phyloP scores from a whole-genome alignment of 306 rosid species.

The Cucumis hystrix region DNA sequence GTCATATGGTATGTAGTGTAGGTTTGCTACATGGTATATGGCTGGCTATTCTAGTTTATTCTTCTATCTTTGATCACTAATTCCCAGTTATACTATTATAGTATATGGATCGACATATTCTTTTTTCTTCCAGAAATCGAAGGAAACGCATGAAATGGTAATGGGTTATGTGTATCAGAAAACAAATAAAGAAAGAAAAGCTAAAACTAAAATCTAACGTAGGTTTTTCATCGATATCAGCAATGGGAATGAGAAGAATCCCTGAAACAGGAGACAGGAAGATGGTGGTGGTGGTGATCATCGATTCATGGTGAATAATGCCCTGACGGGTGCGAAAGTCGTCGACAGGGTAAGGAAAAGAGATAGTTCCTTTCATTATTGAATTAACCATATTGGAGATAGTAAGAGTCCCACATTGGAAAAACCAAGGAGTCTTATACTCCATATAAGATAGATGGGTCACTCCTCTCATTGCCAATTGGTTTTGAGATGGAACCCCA shows the following conservation, averaged over 20 bases:
- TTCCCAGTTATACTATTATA: background rate
- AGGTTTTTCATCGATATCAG: background rate
- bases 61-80: background rate
- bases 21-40: background rate
- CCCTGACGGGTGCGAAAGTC: slow-evolving; percentile 59
- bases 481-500: too few relatives aligned
- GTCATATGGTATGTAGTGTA: background rate
- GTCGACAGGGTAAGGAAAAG: slow-evolving; percentile 76
- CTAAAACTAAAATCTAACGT: background rate
- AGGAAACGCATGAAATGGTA: background rate
- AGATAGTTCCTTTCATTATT: slow-evolving; percentile 49
- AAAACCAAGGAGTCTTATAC: too few relatives aligned
- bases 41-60: background rate
- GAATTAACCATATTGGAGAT: background rate
- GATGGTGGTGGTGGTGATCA: slow-evolving; percentile 7
- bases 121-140: background rate
- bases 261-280: slow-evolving; percentile 47
- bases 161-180: background rate
- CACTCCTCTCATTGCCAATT: too few relatives aligned
- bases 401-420: too few relatives aligned
- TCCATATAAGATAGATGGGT: too few relatives aligned
- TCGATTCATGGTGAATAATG: slow-evolving; percentile 14
- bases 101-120: background rate
- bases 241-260: slow-evolving; percentile 19
- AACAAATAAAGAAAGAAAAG: background rate